Evolutionary conservation across 176 grass and related monocot species (phyloP).

Genomic region (Rhipidocladum racemiflorum): DNA sequence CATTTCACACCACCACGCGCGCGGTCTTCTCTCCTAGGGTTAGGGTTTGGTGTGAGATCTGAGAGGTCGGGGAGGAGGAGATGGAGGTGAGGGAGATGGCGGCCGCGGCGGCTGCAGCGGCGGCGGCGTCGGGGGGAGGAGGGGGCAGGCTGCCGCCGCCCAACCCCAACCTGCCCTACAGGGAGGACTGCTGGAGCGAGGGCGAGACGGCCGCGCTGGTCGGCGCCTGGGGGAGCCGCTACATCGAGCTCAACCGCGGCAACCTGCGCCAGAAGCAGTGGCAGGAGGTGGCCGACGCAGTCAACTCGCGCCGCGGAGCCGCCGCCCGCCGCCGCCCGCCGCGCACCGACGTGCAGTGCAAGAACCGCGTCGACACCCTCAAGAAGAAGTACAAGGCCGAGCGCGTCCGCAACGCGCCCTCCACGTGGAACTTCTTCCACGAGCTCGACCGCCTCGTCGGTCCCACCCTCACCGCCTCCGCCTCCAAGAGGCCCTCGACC

Average conservation of each 20-base stretch:
- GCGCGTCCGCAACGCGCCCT: slow-evolving; percentile 43
- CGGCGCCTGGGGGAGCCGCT: slow-evolving; percentile 78
- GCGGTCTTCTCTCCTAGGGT: not conserved
- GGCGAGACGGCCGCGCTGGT: slow-evolving; percentile 89
- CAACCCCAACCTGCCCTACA: slow-evolving; percentile 80
- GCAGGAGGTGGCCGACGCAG: slow-evolving; percentile 85
- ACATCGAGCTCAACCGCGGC: slow-evolving; percentile 83
- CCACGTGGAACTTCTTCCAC: slow-evolving; percentile 69
- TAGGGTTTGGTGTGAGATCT: slow-evolving; percentile 42
- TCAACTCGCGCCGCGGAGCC: slow-evolving; percentile 63
- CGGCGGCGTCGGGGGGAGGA: slow-evolving; percentile 15
- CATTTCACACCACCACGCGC: slow-evolving; percentile 21
- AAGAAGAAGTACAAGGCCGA: slow-evolving; percentile 99
- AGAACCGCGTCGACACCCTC: slow-evolving; percentile 95
- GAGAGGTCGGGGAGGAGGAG: not conserved
- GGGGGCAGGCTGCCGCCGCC: slow-evolving; percentile 52
- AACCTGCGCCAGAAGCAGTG: slow-evolving; percentile 99
- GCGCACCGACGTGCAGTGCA: slow-evolving; percentile 95
- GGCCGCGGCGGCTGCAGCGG: slow-evolving; percentile 21
- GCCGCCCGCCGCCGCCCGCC: slow-evolving; percentile 66
- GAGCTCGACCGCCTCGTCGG: slow-evolving; percentile 82
- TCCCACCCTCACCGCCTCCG: slow-evolving; percentile 35
- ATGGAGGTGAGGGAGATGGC: slow-evolving; percentile 54
- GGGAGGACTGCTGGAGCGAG: slow-evolving; percentile 99
- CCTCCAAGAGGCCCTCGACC: slow-evolving; percentile 30